These are phyloP conservation scores for Pseudogymnoascus sp. DNA, from an alignment of 2,329 filamentous ascomycete genomes.

Conservation along the genomic window DNA sequence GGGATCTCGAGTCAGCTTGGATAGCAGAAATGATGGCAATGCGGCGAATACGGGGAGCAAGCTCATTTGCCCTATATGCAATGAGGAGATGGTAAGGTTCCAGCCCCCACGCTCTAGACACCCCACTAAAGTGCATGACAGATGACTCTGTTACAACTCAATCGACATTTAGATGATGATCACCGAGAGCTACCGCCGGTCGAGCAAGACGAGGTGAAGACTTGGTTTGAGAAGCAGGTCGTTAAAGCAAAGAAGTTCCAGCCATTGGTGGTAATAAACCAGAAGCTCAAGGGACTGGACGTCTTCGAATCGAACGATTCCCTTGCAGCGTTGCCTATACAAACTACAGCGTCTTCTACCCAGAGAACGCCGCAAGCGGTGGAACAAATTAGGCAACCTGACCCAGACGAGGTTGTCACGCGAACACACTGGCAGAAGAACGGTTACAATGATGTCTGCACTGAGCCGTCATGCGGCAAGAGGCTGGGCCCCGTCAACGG, in stretches of 20 bases:
- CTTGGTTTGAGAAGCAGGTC: conserved; percentile 70
- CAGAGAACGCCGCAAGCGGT: conserved; percentile 20
- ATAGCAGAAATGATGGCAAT: conserved; percentile 40
- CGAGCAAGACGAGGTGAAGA: conserved; percentile 69
- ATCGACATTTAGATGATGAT: conserved; percentile 69
- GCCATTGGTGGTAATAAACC: conserved; percentile 63
- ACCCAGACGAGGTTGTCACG: conserved; percentile 86
- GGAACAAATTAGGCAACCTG: conserved; percentile 30
- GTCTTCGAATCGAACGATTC: conserved; percentile 67
- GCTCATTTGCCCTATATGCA: conserved; percentile 94
- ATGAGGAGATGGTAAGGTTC: conserved; percentile 79
- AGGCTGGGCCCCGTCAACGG: conserved; percentile 71
- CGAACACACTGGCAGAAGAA: conserved; percentile 81
- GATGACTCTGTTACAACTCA: conserved; percentile 88
- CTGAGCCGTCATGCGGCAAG: conserved; percentile 79
- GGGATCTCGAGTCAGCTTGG: conserved; percentile 68
- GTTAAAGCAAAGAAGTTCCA: conserved; percentile 69
- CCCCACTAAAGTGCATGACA: conserved; percentile 31
- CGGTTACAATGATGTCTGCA: conserved; percentile 67
- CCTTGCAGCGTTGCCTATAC: conserved; percentile 27
- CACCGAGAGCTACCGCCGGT: conserved; percentile 65
- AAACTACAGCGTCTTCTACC: conserved; percentile 28
- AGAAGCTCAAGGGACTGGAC: conserved; percentile 66
- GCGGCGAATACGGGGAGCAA: conserved; percentile 47
- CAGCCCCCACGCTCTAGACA: conserved; percentile 7